Percentiles rank a stretch among this genome's conserved stretches.
Evolutionary conservation across 352 stramenopile species (phyloP).

Genomic region (Pythium monospermum): DNA sequence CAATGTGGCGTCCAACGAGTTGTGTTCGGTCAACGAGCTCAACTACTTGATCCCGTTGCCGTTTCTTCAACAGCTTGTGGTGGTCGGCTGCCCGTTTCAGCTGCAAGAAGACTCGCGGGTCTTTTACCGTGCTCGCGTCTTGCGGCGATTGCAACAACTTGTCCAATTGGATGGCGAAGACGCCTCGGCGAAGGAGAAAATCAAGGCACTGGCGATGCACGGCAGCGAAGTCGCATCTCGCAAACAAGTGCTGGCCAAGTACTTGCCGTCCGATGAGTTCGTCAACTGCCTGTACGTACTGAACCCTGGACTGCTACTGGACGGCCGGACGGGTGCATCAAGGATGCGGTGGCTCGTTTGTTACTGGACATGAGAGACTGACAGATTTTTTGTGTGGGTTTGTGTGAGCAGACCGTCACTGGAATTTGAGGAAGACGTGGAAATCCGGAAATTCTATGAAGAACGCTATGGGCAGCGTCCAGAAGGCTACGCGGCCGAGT

Average conservation of each 20-base stretch:
- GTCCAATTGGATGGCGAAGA: slow-evolving; percentile 42
- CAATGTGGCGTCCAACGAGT: slow-evolving; percentile 43
- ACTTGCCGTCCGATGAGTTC: slow-evolving; percentile 52
- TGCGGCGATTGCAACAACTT: slow-evolving; percentile 57
- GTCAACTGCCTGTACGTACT: slow-evolving; percentile 57
- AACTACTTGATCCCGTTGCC: slow-evolving; percentile 42
- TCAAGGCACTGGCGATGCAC: slow-evolving; percentile 74
- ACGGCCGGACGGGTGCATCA: no score
- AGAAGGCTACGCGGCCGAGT: no score
- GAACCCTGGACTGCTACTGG: not conserved
- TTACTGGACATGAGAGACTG: no score
- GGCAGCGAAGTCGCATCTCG: slow-evolving; percentile 53
- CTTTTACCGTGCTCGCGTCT: slow-evolving; percentile 58
- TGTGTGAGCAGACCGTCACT: slow-evolving; percentile 34
- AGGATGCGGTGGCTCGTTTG: no score
- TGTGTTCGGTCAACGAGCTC: slow-evolving; percentile 57
- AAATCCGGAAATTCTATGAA: slow-evolving; percentile 12
- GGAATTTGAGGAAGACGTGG: slow-evolving; percentile 21
- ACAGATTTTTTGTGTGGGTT: slow-evolving; percentile 4
- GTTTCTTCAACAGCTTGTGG: slow-evolving; percentile 38
- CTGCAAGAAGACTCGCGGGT: slow-evolving; percentile 27
- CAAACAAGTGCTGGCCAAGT: slow-evolving; percentile 49
- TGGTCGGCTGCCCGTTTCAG: slow-evolving; percentile 41
- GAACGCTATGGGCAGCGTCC: not conserved
- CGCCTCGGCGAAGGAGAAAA: slow-evolving; percentile 64